Percentiles rank a stretch among this genome's conserved stretches.
Conservation (phyloP, 2,329 filamentous ascomycete species). For the Mollisia scopiformis region DNA sequence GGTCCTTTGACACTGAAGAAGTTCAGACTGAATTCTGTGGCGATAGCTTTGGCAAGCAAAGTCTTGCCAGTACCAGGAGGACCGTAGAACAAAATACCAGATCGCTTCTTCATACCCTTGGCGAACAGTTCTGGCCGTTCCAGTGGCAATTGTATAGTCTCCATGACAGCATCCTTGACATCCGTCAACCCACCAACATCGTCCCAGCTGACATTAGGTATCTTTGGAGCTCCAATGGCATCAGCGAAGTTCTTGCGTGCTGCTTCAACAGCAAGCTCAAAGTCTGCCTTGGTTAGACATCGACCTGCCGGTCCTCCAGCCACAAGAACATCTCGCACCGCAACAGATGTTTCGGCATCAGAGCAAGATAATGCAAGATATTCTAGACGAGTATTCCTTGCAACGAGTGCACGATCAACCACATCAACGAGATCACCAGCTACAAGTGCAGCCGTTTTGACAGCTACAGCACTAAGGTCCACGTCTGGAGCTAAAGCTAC, state of each 20-base stretch:
- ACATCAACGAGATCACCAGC: slow-evolving; percentile 95
- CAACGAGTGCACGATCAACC: slow-evolving; percentile 83
- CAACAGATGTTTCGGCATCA: slow-evolving; percentile 51
- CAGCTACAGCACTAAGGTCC: slow-evolving; percentile 80
- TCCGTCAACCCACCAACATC: slow-evolving; percentile 92
- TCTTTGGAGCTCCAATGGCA: slow-evolving; percentile 95
- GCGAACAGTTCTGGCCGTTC: slow-evolving; percentile 92
- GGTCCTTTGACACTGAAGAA: slow-evolving; percentile 95
- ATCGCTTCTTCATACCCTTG: slow-evolving; percentile 97
- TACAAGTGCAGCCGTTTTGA: slow-evolving; percentile 95
- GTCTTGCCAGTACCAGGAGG: slow-evolving; percentile 93
- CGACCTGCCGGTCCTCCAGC: slow-evolving; percentile 80
- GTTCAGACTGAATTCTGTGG: slow-evolving; percentile 90
- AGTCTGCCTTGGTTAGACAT: slow-evolving; percentile 80
- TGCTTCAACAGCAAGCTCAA: slow-evolving; percentile 91
- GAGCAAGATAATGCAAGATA: slow-evolving; percentile 60
- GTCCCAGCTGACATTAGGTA: slow-evolving; percentile 94
- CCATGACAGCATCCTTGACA: slow-evolving; percentile 95
- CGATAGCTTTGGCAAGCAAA: slow-evolving; percentile 88
- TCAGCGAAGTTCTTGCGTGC: slow-evolving; percentile 98
- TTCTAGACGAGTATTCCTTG: slow-evolving; percentile 76
- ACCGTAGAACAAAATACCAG: slow-evolving; percentile 89
- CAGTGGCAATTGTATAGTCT: slow-evolving; percentile 92
- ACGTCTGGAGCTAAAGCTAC: slow-evolving; percentile 82
- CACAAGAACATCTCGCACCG: slow-evolving; percentile 81